These are phyloP conservation scores for Chlorella sp. DNA, from an alignment of 139 green algal genomes.

Conservation along the genomic window DNA sequence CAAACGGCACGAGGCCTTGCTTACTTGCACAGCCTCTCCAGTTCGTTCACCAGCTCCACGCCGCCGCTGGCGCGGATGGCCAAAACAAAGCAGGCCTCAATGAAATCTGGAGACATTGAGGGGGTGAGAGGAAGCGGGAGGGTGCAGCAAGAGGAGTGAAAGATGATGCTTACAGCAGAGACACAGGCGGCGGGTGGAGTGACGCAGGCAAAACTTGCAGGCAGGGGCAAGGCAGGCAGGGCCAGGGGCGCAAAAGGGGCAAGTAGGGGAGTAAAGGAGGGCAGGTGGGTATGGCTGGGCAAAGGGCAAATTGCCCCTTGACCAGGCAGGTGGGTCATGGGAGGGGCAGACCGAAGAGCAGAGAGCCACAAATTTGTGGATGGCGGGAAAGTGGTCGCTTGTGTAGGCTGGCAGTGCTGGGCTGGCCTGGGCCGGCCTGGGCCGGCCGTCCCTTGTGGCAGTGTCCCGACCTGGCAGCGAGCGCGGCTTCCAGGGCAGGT, in stretches of 20 bases:
- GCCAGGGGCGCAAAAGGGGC: background rate
- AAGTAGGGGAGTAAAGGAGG: background rate
- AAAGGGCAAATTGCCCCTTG: too few species aligned
- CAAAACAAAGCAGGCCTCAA: conserved; percentile 9
- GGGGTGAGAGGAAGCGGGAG: background rate
- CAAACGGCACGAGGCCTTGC: background rate
- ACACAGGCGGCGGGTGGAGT: background rate
- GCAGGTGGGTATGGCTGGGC: background rate
- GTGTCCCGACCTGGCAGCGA: too few species aligned
- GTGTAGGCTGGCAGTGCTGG: too few species aligned
- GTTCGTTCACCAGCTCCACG: background rate
- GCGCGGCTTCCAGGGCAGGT: background rate
- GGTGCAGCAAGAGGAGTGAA: background rate
- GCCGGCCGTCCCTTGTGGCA: too few species aligned
- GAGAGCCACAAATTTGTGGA: background rate
- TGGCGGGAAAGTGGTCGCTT: background rate
- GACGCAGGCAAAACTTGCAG: background rate
- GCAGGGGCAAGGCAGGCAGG: background rate
- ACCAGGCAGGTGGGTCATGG: too few species aligned
- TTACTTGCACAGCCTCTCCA: background rate
- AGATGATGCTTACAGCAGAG: background rate
- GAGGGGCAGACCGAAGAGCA: too few species aligned
- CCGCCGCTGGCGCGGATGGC: conserved; percentile 12
- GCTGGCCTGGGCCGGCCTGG: too few species aligned
- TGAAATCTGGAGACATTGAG: conserved; percentile 2